Evolutionary conservation across 2,329 filamentous ascomycete species (phyloP), one percentile per base, ranked within the genome.

Genomic region (Tolypocladium pustulatum): DNA sequence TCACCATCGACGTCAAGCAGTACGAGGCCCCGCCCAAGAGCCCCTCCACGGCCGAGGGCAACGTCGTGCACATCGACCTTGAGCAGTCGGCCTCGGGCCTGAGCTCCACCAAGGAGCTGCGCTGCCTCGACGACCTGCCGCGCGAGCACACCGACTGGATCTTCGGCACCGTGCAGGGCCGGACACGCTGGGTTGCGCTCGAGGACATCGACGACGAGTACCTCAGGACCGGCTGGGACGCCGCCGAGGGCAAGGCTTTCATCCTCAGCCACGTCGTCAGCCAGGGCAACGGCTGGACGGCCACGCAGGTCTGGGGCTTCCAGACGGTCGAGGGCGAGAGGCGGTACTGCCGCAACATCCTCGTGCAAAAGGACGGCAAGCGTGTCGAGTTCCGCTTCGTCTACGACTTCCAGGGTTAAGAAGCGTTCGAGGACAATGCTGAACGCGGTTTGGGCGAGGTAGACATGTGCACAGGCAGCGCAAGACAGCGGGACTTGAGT

Each of bases 61-160:
- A 66, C 53, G 67, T 81, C 60, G 76, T 78, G 59, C 84, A 87
- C 75, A 81, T 94, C 72, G 82, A 89, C 73, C 86, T 91, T 68
- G 81, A 84, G 59, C 90, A 95, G 75, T 77, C 81, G 54, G 89
- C 88, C 10, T 90, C 86, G 60, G 87, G 86, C 58, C 77, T 95
- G 62, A 83, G 82, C 67, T 86, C 84, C 66, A 91, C 77, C 55
- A 68, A 75, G 49, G 82, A 85, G 78, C 70, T 72, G 63, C 81
- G 82, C 60, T 80, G 76, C 68, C 66, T 81, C 57, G 81, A 85
- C 75, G 68, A 72, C 69, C 65, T 65, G 57, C 71, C 65, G 64
- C 85, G 87, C 65, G 81, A 83, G 62, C 89, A 92, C 76, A 76
- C 75, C 30, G 91, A 96, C 77, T 86, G 85, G 78, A 82, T 96